These are phyloP conservation scores for Colletotrichum incanum DNA, from an alignment of 2,329 filamentous ascomycete genomes.

Conservation along the genomic window DNA sequence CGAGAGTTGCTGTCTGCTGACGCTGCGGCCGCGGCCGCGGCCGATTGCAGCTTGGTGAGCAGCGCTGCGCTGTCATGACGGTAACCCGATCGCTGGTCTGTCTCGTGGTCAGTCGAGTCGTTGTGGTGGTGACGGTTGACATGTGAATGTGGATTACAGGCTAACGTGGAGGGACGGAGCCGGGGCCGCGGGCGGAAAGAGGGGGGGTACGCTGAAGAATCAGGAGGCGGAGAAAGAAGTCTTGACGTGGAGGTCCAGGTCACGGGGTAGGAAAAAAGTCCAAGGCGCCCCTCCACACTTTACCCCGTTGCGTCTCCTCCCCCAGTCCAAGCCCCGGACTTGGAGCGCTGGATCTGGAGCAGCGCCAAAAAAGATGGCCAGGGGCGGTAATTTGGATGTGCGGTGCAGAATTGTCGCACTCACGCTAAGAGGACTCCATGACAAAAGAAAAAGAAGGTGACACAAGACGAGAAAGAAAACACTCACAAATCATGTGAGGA, in stretches of 20 bases:
- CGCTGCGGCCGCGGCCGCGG: slow-evolving; percentile 43
- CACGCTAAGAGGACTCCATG: neutral
- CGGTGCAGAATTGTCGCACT: slow-evolving; percentile 7
- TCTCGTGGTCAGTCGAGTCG: slow-evolving; percentile 53
- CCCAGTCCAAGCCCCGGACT: slow-evolving; percentile 38
- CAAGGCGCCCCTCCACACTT: slow-evolving; percentile 27
- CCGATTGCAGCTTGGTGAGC: slow-evolving; percentile 51
- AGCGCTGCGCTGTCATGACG: slow-evolving; percentile 51
- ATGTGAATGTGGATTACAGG: slow-evolving; percentile 46
- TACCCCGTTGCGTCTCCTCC: slow-evolving; percentile 34
- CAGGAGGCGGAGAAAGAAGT: slow-evolving; percentile 37
- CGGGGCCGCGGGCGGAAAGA: slow-evolving; percentile 23
- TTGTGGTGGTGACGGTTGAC: slow-evolving; percentile 39
- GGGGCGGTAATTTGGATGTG: slow-evolving; percentile 8
- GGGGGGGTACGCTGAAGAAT: slow-evolving; percentile 20
- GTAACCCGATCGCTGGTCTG: slow-evolving; percentile 58
- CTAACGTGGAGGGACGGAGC: slow-evolving; percentile 42
- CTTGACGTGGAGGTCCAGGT: slow-evolving; percentile 38
- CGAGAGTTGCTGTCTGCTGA: slow-evolving; percentile 44
- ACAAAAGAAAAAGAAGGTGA: neutral
- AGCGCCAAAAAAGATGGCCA: slow-evolving; percentile 6
- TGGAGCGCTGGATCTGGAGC: slow-evolving; percentile 29
- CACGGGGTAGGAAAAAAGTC: slow-evolving; percentile 37
- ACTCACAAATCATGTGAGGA: slow-evolving; percentile 66
- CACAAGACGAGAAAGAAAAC: slow-evolving; percentile 42